A percentile compares a stretch with the other conserved stretches of the same genome.
These are phyloP conservation scores for Cladosporium sp. DNA, from an alignment of 2,329 filamentous ascomycete species.

Conservation along the genomic window DNA sequence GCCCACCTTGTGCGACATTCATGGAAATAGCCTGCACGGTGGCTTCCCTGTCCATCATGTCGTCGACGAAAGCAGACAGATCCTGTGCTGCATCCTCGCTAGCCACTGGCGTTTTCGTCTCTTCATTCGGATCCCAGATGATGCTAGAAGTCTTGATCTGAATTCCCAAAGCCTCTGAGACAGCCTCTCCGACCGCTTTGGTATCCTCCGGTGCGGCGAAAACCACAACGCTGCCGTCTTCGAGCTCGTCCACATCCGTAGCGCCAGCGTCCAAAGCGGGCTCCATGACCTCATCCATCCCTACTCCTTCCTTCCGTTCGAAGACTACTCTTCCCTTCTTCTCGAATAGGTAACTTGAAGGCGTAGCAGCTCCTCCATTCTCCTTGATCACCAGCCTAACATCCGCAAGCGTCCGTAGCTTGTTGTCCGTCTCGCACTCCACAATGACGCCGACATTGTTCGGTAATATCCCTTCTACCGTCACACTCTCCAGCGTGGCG, in stretches of 20 bases:
- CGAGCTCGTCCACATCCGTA: slow-evolving; percentile 63
- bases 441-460: slow-evolving; percentile 69
- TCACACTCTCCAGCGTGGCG: slow-evolving; percentile 66
- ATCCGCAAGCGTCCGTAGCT: slow-evolving; percentile 65
- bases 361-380: slow-evolving; percentile 60
- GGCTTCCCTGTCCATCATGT: slow-evolving; percentile 56
- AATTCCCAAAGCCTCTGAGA: slow-evolving; percentile 59
- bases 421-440: slow-evolving; percentile 80
- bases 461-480: slow-evolving; percentile 74
- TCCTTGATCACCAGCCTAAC: slow-evolving; percentile 66
- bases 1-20: slow-evolving; percentile 49
- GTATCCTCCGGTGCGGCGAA: slow-evolving; percentile 63
- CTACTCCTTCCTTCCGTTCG: slow-evolving; percentile 49
- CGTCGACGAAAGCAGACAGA: slow-evolving; percentile 55
- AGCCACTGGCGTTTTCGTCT: slow-evolving; percentile 63
- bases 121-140: slow-evolving; percentile 75
- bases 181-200: slow-evolving; percentile 54
- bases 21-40: slow-evolving; percentile 75
- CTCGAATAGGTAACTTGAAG: slow-evolving; percentile 79
- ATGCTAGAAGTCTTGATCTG: slow-evolving; percentile 71
- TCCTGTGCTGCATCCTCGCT: slow-evolving; percentile 49
- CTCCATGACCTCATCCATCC: slow-evolving; percentile 68
- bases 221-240: slow-evolving; percentile 64
- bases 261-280: slow-evolving; percentile 79
- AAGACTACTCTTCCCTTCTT: slow-evolving; percentile 71